Base-by-base conservation (phyloP, 106 monocot species). In the Dendrobium nobile region DNA sequence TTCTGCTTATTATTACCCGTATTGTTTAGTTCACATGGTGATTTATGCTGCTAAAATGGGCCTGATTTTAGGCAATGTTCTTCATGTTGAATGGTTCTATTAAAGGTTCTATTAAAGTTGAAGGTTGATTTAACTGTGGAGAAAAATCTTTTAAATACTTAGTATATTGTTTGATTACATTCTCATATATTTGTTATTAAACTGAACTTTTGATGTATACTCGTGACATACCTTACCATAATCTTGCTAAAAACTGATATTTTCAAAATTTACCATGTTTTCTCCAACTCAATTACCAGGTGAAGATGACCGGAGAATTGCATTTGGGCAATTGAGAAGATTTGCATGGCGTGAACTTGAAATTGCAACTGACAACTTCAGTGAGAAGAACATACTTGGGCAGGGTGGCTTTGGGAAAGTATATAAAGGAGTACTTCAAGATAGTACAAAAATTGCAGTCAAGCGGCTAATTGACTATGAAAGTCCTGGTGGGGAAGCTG, bases 391-490 rank as follows among this genome's bases (percentile, higher is more conserved):
- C 84, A 75, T 92, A 41, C 88, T 92, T 74, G 91, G 91, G 68
- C 91, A 91, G 67, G 91, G 91, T n/a, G 89, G 91, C 67, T 91
- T 91, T 79, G 91, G 91, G 9, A 90, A 90, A 85, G 90, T 90
- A 54, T 90, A 90, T 81, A 90, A 90, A 84, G 90, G 90, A 75
- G 83, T 88, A 75, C 87, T 90, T 80, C 83, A 83, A 67, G 90
- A 90, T 79, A 77, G 73, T 79, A 87, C 81, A 15, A 91, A 89
- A 85, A 89, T 91, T 78, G 91, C 91, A 43, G 91, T 91, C 33
- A 91, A 91, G 61, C 80, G 91, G 16, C 83, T 91, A 37, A 88
- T 84, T 64, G 89, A 91, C 82, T 84, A 88, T 78, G 91, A 88
- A 75, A 90, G 88, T 82, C 90, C 91, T 64, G 89, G 91, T 15